Evolutionary conservation across 169 alveolate species (phyloP), one percentile per base, ranked within the genome.

Genomic region (Neospora caninum): DNA sequence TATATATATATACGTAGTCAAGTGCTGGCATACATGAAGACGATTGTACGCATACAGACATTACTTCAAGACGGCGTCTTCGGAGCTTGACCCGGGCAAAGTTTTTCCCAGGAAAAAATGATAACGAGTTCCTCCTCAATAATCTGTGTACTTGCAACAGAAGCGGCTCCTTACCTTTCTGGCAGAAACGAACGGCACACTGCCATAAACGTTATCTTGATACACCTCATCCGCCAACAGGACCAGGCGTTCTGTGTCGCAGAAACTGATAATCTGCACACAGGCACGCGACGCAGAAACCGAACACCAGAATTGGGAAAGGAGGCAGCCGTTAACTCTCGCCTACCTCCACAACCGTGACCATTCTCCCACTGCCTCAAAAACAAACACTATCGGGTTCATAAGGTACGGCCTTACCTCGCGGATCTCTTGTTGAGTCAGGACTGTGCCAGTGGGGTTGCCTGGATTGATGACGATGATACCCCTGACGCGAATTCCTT

Each of bases 151-250:
- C 58, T 49, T 7, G 4, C 58, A 49, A 49, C 58, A 49, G 13
- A 49, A 13, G 22, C 58, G 58, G 25, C 53, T 36, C 16, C 95
- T 91, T 2, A 96, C 97, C 95, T 96, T 97, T 88, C 98, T 95
- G 94, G 97, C 95, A 13, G 98, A 96, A 69, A 89, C 83, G 93
- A 98, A 98, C 89, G 96, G 96, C 41, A 92, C 95, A 42, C 87
- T 95, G 18, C 95, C 94, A 94, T 97, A 97, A 31, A 97, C 94
- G 94, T 98, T 97, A 91, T 96, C 98, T 92, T 98, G 98, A 94
- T 97, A 98, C 64, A 97, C 99, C 95, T 98, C 99, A 92, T 98
- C 99, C 25, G 99, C 98, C 36, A 98, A 92, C 54, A 98, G 91
- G n/a, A 97, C 95, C 58, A 98, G 93, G 86, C 95, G 93, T 49